These are phyloP conservation scores for Datisca glomerata DNA, from an alignment of 306 rosid species.

Conservation along the genomic window DNA sequence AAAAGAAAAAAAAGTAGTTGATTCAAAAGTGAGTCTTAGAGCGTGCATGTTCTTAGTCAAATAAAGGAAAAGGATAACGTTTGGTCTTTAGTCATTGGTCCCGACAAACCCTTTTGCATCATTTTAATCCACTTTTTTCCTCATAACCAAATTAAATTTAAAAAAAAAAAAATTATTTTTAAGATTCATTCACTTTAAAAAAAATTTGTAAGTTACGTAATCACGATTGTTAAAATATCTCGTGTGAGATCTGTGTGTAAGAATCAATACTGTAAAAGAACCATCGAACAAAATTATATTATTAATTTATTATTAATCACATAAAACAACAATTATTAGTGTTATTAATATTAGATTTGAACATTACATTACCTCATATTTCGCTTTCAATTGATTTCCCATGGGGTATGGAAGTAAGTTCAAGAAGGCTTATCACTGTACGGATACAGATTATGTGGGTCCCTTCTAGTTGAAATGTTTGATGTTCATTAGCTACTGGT, in stretches of 20 bases:
- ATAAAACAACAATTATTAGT: too few species aligned
- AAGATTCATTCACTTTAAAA: slow-evolving; percentile 10
- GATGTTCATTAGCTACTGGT: slow-evolving; percentile 6
- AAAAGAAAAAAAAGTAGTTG: not conserved
- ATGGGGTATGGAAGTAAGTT: not conserved
- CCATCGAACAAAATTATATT: too few species aligned
- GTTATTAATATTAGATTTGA: not conserved
- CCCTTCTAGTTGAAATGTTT: slow-evolving; percentile 3
- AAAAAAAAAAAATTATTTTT: slow-evolving; percentile 3
- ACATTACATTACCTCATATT: not conserved
- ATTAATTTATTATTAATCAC: too few species aligned
- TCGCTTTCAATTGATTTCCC: slow-evolving; percentile 4
- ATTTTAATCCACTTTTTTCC: not conserved
- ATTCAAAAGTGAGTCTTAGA: slow-evolving; percentile 8
- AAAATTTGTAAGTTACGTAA: too few species aligned
- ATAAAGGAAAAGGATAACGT: slow-evolving; percentile 6
- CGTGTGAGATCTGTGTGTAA: too few species aligned
- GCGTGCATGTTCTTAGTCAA: slow-evolving; percentile 3
- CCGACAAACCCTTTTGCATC: not conserved
- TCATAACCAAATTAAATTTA: not conserved
- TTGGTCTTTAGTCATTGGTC: slow-evolving; percentile 4
- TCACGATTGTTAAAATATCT: too few species aligned
- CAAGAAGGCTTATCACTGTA: not conserved
- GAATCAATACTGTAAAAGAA: too few species aligned
- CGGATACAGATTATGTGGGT: slow-evolving; percentile 1